These are phyloP conservation scores for Candida parachauliodes DNA, from an alignment of 805 yeast species.

Conservation along the genomic window DNA sequence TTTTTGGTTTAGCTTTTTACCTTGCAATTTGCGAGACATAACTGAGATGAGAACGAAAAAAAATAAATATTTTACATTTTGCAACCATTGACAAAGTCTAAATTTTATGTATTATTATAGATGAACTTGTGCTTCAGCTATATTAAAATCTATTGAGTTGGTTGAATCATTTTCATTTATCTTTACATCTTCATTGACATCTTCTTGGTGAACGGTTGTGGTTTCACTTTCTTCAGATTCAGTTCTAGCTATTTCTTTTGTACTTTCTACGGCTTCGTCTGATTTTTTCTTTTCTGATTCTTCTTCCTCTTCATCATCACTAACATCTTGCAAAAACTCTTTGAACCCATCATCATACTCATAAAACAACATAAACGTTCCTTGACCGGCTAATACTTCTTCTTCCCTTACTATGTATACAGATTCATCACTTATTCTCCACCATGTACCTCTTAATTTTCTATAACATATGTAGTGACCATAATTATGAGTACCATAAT, in stretches of 20 bases:
- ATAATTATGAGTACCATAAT: conserved; percentile 92
- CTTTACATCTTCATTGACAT: conserved; percentile 3
- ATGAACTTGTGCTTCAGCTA: conserved; percentile 13
- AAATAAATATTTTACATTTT: neutral
- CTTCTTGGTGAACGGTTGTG: conserved; percentile 1
- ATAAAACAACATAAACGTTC: conserved; percentile 90
- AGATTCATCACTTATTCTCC: conserved; percentile 90
- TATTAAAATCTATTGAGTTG: conserved; percentile 4
- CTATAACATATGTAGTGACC: conserved; percentile 96
- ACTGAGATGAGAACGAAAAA: neutral
- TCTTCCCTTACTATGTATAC: conserved; percentile 76
- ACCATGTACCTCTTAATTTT: conserved; percentile 81
- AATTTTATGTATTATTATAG: conserved; percentile 4
- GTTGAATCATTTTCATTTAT: neutral
- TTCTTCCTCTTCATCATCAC: conserved; percentile 17
- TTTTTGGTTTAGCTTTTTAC: conserved; percentile 24
- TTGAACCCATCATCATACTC: conserved; percentile 44
- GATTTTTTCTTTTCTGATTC: conserved; percentile 12
- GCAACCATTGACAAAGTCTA: neutral
- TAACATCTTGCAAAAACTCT: conserved; percentile 18
- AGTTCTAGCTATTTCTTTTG: conserved; percentile 2
- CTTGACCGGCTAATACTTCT: conserved; percentile 78
- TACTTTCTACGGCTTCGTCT: conserved; percentile 3
- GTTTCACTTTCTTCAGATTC: conserved; percentile 1
- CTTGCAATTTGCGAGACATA: conserved; percentile 32